Evolutionary conservation across 768 basidiomycete genomes (phyloP).

Genomic region (Mycena galopus): DNA sequence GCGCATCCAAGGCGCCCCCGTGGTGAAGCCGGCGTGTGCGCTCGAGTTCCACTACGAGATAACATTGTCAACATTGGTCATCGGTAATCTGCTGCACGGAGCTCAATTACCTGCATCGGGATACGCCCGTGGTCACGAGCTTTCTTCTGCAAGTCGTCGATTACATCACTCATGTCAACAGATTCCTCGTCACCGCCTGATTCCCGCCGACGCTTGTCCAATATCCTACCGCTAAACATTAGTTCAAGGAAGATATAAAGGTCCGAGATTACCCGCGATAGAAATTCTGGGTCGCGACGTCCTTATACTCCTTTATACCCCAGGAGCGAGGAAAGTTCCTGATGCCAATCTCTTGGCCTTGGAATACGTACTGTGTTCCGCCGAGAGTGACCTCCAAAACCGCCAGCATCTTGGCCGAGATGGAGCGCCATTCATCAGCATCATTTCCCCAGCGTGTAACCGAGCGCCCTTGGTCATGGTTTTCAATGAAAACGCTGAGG

Average conservation of each 20-base stretch:
- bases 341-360: constrained; percentile 81
- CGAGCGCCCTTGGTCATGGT: constrained; percentile 75
- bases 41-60: constrained; percentile 66
- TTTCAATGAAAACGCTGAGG: constrained; percentile 72
- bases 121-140: constrained; percentile 80
- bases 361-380: constrained; percentile 81
- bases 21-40: constrained; percentile 73
- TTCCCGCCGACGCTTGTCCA: constrained; percentile 52
- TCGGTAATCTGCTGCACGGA: background rate
- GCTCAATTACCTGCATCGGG: constrained; percentile 74
- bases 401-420: constrained; percentile 76
- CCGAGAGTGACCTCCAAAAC: constrained; percentile 71
- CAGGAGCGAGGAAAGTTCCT: constrained; percentile 73
- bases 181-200: constrained; percentile 49
- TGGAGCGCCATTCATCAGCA: constrained; percentile 64
- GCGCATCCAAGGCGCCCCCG: constrained; percentile 79
- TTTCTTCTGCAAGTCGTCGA: constrained; percentile 69
- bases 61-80: background rate
- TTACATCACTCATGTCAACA: constrained; percentile 71
- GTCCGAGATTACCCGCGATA: constrained; percentile 67
- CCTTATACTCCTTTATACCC: constrained; percentile 82
- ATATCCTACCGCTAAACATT: constrained; percentile 53
- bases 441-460: constrained; percentile 82
- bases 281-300: constrained; percentile 72
- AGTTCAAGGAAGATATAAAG: background rate